These are phyloP conservation scores for Mycena maculata DNA, from an alignment of 768 basidiomycete genomes.

Conservation along the genomic window DNA sequence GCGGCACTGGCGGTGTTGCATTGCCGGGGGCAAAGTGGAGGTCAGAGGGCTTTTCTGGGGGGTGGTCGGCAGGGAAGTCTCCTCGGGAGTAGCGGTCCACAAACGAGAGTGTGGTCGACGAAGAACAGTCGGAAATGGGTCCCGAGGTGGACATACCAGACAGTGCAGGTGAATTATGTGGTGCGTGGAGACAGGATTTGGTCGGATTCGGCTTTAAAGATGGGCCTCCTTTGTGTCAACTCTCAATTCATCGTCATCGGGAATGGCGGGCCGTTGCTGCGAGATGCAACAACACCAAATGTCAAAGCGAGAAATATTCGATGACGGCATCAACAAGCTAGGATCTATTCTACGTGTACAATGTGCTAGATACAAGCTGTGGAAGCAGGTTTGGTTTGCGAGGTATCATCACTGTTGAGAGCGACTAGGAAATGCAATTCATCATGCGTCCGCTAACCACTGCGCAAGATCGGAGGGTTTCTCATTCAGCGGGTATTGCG, in stretches of 20 bases:
- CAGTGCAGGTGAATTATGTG: no score
- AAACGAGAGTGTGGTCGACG: conserved; percentile 14
- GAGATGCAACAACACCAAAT: not conserved
- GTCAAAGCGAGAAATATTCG: conserved; percentile 6
- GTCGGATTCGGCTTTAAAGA: no score
- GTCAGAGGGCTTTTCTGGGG: conserved; percentile 6
- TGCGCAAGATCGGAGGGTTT: no score
- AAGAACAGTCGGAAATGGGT: not conserved
- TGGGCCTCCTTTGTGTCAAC: no score
- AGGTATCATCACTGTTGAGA: conserved; percentile 38
- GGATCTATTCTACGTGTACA: conserved; percentile 20
- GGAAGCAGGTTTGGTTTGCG: conserved; percentile 35
- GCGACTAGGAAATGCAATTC: conserved; percentile 33
- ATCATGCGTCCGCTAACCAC: no score
- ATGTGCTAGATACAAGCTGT: conserved; percentile 34
- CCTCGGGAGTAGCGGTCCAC: conserved; percentile 2
- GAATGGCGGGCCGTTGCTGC: not conserved
- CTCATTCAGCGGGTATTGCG: no score
- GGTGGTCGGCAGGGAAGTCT: not conserved
- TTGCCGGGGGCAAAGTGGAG: not conserved
- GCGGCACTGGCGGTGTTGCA: not conserved
- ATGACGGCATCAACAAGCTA: no score
- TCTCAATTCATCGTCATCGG: no score
- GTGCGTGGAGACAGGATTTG: no score
- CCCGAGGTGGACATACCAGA: not conserved